Conservation (phyloP, 257 asterid genomes). For the Capsicum chinense region DNA sequence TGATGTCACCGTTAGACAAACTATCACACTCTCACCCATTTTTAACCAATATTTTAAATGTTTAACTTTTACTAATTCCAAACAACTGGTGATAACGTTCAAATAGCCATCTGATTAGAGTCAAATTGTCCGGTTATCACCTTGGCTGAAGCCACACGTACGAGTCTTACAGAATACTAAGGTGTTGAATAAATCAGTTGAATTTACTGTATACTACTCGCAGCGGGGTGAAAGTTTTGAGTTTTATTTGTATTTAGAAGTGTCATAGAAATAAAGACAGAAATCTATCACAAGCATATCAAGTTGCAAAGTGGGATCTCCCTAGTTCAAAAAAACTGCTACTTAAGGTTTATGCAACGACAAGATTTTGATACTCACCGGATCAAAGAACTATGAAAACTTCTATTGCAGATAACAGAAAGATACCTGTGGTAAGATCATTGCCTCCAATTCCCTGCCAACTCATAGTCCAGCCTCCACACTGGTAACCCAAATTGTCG, state of each 20-base stretch:
- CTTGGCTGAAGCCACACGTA: slow-evolving; percentile 1
- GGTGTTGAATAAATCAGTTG: slow-evolving; percentile 15
- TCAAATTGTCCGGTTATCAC: neutral
- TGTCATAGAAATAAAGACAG: slow-evolving; percentile 20
- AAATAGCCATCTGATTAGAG: slow-evolving; percentile 2
- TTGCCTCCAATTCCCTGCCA: slow-evolving; percentile 33
- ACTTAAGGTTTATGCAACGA: neutral
- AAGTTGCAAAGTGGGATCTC: neutral
- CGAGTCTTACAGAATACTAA: neutral
- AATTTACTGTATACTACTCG: neutral
- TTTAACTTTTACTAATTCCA: slow-evolving; percentile 1
- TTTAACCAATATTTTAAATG: neutral
- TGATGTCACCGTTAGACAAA: neutral
- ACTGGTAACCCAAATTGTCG: slow-evolving; percentile 33
- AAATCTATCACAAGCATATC: slow-evolving; percentile 8
- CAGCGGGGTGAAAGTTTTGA: neutral
- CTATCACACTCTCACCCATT: neutral
- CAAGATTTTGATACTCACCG: neutral
- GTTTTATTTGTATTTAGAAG: neutral
- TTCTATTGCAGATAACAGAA: slow-evolving; percentile 10
- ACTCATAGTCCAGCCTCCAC: slow-evolving; percentile 34
- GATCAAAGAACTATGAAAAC: neutral
- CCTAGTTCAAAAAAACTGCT: neutral
- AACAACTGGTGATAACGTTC: neutral
- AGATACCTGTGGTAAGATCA: slow-evolving; percentile 25